Evolutionary conservation across 2,329 filamentous ascomycete genomes (phyloP).

Genomic region (Paecilomyces niveus): DNA sequence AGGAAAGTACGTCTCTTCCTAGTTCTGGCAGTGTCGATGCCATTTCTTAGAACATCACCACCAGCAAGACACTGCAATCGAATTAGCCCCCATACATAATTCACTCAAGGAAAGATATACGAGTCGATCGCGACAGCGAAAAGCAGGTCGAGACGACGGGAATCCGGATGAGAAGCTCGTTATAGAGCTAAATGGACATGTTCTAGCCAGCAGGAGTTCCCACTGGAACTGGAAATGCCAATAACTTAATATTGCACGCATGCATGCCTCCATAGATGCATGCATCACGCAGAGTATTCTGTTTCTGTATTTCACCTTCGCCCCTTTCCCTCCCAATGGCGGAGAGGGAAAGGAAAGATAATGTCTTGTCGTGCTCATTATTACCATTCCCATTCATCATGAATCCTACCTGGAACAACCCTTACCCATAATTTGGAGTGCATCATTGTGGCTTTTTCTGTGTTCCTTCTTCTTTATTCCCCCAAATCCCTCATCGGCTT

Average conservation of each 20-base stretch:
- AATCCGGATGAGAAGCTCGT: background rate
- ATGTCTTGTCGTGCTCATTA: slow-evolving; percentile 2
- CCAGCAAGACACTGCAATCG: background rate
- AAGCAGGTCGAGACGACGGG: background rate
- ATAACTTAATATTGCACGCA: background rate
- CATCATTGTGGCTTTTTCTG: background rate
- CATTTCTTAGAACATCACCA: background rate
- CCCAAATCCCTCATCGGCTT: background rate
- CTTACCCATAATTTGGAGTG: background rate
- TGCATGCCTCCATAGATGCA: background rate
- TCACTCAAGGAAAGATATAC: background rate
- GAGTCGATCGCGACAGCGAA: slow-evolving; percentile 4
- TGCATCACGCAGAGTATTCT: background rate
- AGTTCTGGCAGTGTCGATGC: slow-evolving; percentile 3
- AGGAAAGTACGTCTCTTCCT: slow-evolving; percentile 64
- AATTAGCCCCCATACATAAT: background rate
- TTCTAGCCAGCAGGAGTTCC: background rate
- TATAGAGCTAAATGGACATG: background rate
- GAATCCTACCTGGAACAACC: background rate
- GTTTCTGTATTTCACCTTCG: background rate
- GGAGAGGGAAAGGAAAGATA: background rate
- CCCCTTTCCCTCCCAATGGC: background rate
- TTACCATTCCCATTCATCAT: slow-evolving; percentile 2
- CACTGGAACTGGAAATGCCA: background rate
- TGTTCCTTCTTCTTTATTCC: slow-evolving; percentile 11